phyloP scores from a whole-genome alignment of 805 yeast genomes.

The Schizosaccharomyces cryophilus region DNA sequence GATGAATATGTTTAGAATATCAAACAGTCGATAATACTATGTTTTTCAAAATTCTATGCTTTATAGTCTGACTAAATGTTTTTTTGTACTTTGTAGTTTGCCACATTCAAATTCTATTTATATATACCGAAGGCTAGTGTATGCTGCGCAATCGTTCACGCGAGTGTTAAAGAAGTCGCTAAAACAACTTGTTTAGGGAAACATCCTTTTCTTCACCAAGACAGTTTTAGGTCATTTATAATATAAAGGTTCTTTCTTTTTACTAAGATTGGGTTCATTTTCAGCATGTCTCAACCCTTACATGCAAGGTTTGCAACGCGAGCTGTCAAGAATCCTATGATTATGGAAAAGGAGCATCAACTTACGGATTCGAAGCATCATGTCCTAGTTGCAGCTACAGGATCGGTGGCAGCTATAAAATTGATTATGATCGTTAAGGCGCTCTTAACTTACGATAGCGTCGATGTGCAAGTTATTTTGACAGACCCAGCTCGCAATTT shows the following conservation, averaged over 20 bases:
- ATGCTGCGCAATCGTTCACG: no score
- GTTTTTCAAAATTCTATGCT: no score
- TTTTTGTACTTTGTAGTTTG: no score
- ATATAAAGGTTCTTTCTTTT: background rate
- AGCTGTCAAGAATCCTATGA: background rate
- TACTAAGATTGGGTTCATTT: background rate
- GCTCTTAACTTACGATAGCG: constrained; percentile 44
- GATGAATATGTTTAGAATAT: no score
- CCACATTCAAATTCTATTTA: no score
- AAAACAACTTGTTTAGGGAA: no score
- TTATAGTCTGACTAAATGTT: no score
- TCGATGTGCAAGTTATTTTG: constrained; percentile 64
- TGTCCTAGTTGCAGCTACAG: constrained; percentile 76
- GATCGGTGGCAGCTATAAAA: constrained; percentile 89
- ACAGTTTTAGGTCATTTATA: background rate
- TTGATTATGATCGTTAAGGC: constrained; percentile 74
- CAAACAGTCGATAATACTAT: no score
- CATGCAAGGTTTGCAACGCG: background rate
- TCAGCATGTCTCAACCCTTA: background rate
- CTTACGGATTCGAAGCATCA: constrained; percentile 65
- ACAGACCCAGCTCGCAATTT: constrained; percentile 76
- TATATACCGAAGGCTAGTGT: no score
- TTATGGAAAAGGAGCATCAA: constrained; percentile 3
- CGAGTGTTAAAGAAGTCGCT: no score
- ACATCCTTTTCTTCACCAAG: no score